Evolutionary conservation across 495 filamentous ascomycete genomes (phyloP), one percentile per base, ranked within the genome.

Genomic region (Penicillium dipodomyicola): DNA sequence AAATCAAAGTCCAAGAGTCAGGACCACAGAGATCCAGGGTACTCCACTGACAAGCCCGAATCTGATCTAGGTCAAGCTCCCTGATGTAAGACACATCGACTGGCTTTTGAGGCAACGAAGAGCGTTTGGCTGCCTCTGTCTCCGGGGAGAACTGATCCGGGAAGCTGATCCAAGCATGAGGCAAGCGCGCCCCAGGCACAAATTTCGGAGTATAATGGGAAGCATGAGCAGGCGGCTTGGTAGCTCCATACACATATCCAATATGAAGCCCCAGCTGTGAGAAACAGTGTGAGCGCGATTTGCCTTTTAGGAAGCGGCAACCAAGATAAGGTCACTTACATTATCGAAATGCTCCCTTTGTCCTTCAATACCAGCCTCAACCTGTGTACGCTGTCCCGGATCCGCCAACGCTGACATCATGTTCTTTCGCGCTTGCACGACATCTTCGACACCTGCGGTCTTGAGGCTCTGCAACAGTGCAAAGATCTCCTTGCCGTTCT

Each of bases 271-370:
- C 67, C 6, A 68, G 60, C 52, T 60, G 33, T n/a, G 14, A 29
- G 1, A 5, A 20, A 40, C 0, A 19, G 20, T 12, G 33, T 49
- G 14, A 56, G 27, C 1, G 27, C 27, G 32, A 14, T 15, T 43
- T 7, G 19, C 1, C 20, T 5, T 22, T 32, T 1, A 14, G 3
- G n/a, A 43, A 20, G n/a, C 1, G 15, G 8, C 19, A 12, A 32
- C 17, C 0, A 23, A 39, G 4, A n/a, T 2, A 1, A 17, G 0
- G 6, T n/a, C 22, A 51, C 58, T 56, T 49, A 60, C 58, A 49
- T 70, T 70, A 49, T 70, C 63, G 33, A 70, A 68, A 49, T 70
- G 65, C 30, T 68, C 67, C 12, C 58, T 43, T 27, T 70, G 67
- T 10, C 30, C 67, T 49, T 68, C 67, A 20, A 70, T 57, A 9